Percentiles rank a stretch among this genome's conserved stretches.
Evolutionary conservation across 768 basidiomycete species (phyloP).

Genomic region (Candolleomyces aberdarensis): DNA sequence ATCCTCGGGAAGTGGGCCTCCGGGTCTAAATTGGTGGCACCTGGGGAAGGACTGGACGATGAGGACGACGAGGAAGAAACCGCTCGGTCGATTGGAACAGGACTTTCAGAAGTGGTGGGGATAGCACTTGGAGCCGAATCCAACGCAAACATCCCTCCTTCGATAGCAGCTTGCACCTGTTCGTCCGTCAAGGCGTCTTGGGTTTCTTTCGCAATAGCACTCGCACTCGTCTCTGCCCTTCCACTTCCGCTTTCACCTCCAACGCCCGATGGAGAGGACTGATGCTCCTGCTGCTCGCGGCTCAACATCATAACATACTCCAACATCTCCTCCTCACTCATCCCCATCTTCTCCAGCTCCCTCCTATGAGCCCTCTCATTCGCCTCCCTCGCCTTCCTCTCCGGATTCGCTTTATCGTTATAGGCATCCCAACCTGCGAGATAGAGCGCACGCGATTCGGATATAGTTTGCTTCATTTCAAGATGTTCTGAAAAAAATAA

Average conservation of each 20-base stretch:
- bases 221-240: not conserved
- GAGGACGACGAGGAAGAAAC: not conserved
- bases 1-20: not conserved
- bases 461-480: slow-evolving; percentile 60
- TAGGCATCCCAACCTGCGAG: not conserved
- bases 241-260: slow-evolving; percentile 14
- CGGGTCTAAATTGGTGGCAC: not conserved
- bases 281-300: slow-evolving; percentile 58
- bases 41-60: not conserved
- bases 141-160: slow-evolving; percentile 51
- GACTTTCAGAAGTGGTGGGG: not conserved
- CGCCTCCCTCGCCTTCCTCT: slow-evolving; percentile 49
- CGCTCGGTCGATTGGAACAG: not conserved
- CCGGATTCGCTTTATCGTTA: slow-evolving; percentile 13
- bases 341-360: slow-evolving; percentile 59
- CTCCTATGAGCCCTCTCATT: slow-evolving; percentile 38
- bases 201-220: not conserved
- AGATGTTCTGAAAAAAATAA: slow-evolving; percentile 46
- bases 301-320: slow-evolving; percentile 85
- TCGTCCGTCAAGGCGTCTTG: slow-evolving; percentile 5
- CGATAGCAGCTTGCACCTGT: slow-evolving; percentile 18
- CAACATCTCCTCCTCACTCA: slow-evolving; percentile 71
- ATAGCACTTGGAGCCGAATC: too few species aligned
- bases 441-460: slow-evolving; percentile 40
- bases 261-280: slow-evolving; percentile 21